Base-by-base conservation (phyloP, 2,329 filamentous ascomycete genomes). In the Diaporthe ilicicola region DNA sequence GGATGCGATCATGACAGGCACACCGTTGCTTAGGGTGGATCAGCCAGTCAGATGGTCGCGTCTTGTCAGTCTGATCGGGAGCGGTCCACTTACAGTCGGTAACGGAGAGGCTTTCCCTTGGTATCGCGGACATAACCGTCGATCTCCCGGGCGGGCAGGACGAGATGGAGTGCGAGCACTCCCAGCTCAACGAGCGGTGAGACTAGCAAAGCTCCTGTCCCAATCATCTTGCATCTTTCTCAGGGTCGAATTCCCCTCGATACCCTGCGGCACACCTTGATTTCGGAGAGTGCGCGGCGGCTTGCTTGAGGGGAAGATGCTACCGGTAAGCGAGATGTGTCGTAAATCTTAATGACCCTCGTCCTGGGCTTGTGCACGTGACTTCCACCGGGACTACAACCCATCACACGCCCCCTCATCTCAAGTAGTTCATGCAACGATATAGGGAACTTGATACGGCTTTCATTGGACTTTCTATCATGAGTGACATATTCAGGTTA, bases 121-220 rank as follows among this genome's bases (percentile, higher is more conserved):
- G 50, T 3, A 24, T 71, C 70, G 15, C 39, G 70, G 27, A 71
- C 70, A 34, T 71, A 71, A 22, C 70, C 70, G 37, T 71, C 70
- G 5, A 65, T 46, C 27, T 55, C 42, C 2, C 19, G 44, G 24
- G 70, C 70, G 13, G 70, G 70, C 22, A 71, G 56, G 10, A 56
- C 17, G 56, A 71, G 48, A 27, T 71, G 70, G 37, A 67, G 65
- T 13, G 51, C 50, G 70, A 71, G 66, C 19, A 71, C 59, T 17
- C 32, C 46, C 48, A 71, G 48, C 67, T 71, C 65, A 15, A 71
- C 34, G 37, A 71, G 66, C 32, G 70, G 65, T 19, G 70, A 64
- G 51, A 69, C 51, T 19, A 71, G 32, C 29, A 69, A 29, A 24
- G 70, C 51, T n/a, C 46, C 44, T 9, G n/a, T 17, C 9, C 48